Evolutionary conservation across 352 stramenopile genomes (phyloP).

Genomic region (Phytophthora citrophthora): DNA sequence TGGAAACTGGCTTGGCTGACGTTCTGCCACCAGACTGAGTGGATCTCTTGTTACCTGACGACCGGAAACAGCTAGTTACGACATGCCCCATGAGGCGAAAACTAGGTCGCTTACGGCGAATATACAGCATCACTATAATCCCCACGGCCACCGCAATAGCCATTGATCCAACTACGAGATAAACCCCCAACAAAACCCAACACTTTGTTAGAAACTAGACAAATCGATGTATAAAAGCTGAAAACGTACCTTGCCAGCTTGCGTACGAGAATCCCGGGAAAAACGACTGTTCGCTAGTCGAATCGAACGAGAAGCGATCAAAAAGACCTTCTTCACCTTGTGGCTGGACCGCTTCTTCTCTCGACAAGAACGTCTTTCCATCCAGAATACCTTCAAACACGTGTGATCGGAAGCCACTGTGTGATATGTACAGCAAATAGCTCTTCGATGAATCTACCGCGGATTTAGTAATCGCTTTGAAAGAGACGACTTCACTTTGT

Average conservation of each 20-base stretch:
- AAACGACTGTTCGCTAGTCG: constrained; percentile 28
- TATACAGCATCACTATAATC: constrained; percentile 54
- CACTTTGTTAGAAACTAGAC: background rate
- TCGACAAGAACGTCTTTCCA: constrained; percentile 44
- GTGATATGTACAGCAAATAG: constrained; percentile 67
- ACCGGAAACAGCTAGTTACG: constrained; percentile 21
- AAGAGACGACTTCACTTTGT: constrained; percentile 27
- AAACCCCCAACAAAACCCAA: constrained; percentile 1
- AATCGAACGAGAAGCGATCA: constrained; percentile 39
- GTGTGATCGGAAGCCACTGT: constrained; percentile 64
- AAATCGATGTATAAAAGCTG: background rate
- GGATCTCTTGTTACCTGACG: constrained; percentile 10
- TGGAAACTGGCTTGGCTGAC: constrained; percentile 30
- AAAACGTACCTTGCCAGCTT: constrained; percentile 55
- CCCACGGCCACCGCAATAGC: constrained; percentile 57
- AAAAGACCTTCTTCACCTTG: constrained; percentile 41
- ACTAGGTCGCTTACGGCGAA: constrained; percentile 48
- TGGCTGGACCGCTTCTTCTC: constrained; percentile 33
- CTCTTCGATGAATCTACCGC: constrained; percentile 32
- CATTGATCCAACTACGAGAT: constrained; percentile 52
- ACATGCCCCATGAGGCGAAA: constrained; percentile 26
- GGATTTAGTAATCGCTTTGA: constrained; percentile 38
- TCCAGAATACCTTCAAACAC: constrained; percentile 53
- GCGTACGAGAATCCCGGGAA: constrained; percentile 53
- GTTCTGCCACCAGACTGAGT: constrained; percentile 11